Base-by-base conservation (phyloP, 331 rosid species). In the Quercus tomentella region DNA sequence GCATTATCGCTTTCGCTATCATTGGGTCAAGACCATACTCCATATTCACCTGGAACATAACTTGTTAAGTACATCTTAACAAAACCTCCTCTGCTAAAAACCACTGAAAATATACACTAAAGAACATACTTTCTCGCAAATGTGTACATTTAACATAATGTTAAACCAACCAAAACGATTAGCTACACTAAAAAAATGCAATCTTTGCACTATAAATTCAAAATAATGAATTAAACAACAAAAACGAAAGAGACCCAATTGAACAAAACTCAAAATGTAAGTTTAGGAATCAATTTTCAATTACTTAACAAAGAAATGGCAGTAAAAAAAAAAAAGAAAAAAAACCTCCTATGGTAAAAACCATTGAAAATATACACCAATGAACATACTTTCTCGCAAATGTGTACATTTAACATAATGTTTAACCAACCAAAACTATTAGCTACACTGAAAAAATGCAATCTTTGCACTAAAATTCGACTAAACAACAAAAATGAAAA, bases 21-120 rank as follows among this genome's bases (percentile, higher is more conserved):
- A 85, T 73, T 30, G 96, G 89, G 82, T 96, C 98, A 80, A 96
- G 99, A 25, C 99, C 97, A 61, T 96, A 92, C 68, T 88, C 97
- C 89, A 93, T 84, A 82, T 96, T 96, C 73, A 96, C 99, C 99
- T 93, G 83, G 72, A 79, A 30, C 23, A 30, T 20, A 65, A 7
- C 70, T 28, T 21, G 45, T 31, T 31, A 63, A 3, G 41, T 6
- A 63, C 70, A 58, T 58, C 37, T 63, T 15, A 65, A 6, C 12
- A 30, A 30, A 65, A 10, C 43, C 43, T 7, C 43, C 43, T 65
- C 17, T 3, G 70, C 45, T 65, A 30, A 20, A 65, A 9, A 9
- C 70, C 9, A 30, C 17, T 49, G 18, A 3, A 49, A 49, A 49
- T 14, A 49, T 49, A 49, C 54, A 49, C 54, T 49, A 49, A 41